Evolutionary conservation across 192 early-diverging fungal genomes (phyloP).

Genomic region (Funneliformis mosseae): DNA sequence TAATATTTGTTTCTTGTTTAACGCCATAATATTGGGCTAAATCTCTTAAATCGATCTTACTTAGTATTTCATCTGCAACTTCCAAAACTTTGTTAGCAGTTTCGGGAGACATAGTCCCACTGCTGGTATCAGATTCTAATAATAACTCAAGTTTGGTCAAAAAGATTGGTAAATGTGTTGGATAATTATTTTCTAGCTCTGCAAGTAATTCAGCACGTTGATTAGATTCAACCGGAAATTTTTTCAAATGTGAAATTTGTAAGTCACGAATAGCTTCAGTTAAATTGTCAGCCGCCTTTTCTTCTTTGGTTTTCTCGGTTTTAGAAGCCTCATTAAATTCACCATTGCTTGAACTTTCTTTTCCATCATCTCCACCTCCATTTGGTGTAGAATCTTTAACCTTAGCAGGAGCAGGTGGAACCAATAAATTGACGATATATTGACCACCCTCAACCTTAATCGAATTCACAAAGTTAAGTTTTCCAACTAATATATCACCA

Average conservation of each 20-base stretch:
- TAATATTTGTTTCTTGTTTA: conserved; percentile 45
- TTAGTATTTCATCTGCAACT: conserved; percentile 59
- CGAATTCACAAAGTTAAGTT: conserved; percentile 55
- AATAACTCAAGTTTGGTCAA: conserved; percentile 59
- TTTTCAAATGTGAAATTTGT: conserved; percentile 80
- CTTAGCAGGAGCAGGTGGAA: conserved; percentile 51
- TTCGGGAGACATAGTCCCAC: conserved; percentile 48
- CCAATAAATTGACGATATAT: conserved; percentile 52
- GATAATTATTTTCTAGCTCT: conserved; percentile 66
- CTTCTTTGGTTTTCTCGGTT: conserved; percentile 52
- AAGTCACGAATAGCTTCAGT: conserved; percentile 77
- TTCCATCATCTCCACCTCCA: conserved; percentile 17
- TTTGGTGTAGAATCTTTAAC: conserved; percentile 49
- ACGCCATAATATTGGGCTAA: conserved; percentile 71
- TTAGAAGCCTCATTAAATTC: conserved; percentile 28
- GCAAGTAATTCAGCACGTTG: conserved; percentile 57
- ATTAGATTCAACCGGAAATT: conserved; percentile 60
- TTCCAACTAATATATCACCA: conserved; percentile 81
- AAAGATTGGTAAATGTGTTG: conserved; percentile 58
- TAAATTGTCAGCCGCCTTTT: conserved; percentile 49
- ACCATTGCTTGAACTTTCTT: background rate
- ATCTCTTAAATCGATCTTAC: conserved; percentile 58
- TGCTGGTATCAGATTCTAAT: conserved; percentile 49
- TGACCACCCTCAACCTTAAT: conserved; percentile 50
- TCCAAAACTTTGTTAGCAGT: conserved; percentile 55